Base-by-base conservation (phyloP, 164 flowering plant genomes). In the Magnolia kwangsiensis region DNA sequence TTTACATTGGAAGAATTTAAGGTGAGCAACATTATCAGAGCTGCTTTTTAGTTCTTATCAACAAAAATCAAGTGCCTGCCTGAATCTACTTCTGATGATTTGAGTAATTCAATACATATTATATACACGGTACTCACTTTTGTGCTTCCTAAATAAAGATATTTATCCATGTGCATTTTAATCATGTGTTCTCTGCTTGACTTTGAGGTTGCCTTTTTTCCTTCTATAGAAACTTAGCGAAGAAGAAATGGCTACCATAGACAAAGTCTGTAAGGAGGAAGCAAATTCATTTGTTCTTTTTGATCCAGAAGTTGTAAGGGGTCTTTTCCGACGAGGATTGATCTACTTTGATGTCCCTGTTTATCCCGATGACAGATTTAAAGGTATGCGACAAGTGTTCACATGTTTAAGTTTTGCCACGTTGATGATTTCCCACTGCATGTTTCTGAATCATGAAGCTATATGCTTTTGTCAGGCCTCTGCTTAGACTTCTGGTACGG, bases 1-100 rank as follows among this genome's bases (percentile, higher is more conserved):
- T 96, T 96, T 64, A 94, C 99, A n/a, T 72, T 96, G 73, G 99
- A 96, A 83, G 99, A 96, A 82, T 96, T 94, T 81, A 96, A 92
- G 98, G 99, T 91, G 67, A 79, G 84, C 7, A 20, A 23, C 72
- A 45, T 21, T 18, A 10, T 74, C 64, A 27, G 63, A 73, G 64
- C 27, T 59, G 50, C 51, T 19, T 24, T 14, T 65, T 51, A 50
- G 49, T 73, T 27, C 7, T 1, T 14, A 13, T 68, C 50, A 24
- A 13, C 8, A 29, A 68, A 68, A 68, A 19, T 24, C 5, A 37
- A 29, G 31, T 68, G 13, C 13, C n/a, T 4, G 29, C 31, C 51
- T 61, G 71, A 67, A 49, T 64, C 63, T 65, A 18, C 37, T 61
- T 75, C 6, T 68, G 29, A 18, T 75, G 1, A 16, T 75, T 16